A percentile compares a stretch with the other conserved stretches of the same genome.
phyloP scores from a whole-genome alignment of 257 asterid genomes.

The Forsythia suspensa region DNA sequence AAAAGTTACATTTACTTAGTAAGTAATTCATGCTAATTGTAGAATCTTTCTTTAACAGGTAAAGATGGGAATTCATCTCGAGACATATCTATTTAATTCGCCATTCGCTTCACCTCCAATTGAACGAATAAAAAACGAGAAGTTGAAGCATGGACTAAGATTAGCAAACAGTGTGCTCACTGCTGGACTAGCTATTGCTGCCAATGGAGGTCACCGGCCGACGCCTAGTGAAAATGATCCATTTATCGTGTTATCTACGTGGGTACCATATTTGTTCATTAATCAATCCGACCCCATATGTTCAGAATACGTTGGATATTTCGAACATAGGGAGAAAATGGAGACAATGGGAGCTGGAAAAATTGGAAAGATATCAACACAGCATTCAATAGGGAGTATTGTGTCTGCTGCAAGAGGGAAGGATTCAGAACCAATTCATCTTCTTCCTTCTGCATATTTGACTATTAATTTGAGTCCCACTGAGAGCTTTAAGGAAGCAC shows the following conservation, averaged over 20 bases:
- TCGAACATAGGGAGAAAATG: conserved; percentile 69
- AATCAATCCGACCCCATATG: conserved; percentile 66
- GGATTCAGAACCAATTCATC: conserved; percentile 56
- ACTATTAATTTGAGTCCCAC: conserved; percentile 36
- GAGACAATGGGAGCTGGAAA: conserved; percentile 47
- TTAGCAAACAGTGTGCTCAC: conserved; percentile 51
- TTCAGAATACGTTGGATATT: conserved; percentile 60
- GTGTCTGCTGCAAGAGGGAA: conserved; percentile 44
- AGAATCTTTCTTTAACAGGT: neutral
- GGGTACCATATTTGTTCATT: conserved; percentile 74
- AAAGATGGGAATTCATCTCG: conserved; percentile 37
- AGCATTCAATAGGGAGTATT: conserved; percentile 58
- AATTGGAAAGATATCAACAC: conserved; percentile 58
- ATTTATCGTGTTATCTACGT: conserved; percentile 42
- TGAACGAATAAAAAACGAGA: conserved; percentile 45
- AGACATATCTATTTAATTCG: conserved; percentile 71
- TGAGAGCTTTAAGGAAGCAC: conserved; percentile 46
- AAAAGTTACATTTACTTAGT: neutral
- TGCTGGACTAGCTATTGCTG: conserved; percentile 58
- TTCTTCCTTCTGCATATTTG: conserved; percentile 65
- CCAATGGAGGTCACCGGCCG: conserved; percentile 15
- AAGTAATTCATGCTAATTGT: neutral
- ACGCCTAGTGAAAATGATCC: conserved; percentile 23
- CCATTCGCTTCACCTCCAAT: conserved; percentile 71
- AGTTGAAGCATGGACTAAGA: conserved; percentile 52